Base-by-base conservation (phyloP, 148 eudicot species). In the Polygonum maritimum region DNA sequence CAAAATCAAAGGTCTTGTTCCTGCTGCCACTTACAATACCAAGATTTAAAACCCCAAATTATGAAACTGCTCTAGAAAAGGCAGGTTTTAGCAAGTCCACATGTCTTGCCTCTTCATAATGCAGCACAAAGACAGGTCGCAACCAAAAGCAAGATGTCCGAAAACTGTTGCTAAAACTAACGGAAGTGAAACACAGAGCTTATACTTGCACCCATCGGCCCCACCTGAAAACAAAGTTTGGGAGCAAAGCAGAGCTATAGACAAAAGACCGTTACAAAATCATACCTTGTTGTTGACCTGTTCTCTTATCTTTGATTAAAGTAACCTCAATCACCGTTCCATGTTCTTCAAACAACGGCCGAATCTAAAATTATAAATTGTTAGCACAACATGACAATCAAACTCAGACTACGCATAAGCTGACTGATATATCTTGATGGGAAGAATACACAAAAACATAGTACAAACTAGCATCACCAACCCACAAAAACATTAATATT, bases 231-330 rank as follows among this genome's bases (percentile, higher is more conserved):
- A 82, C 82, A 80, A 76, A 87, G 78, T 80, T 69, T 18, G 75
- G 74, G 26, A 81, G 71, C 35, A 65, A 77, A 85, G 74, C 7
- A 76, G 70, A 87, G 78, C 69, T 44, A 49, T 70, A 40, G 31
- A 13, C 73, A 81, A 82, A 51, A 48, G 71, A 78, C 48, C 15
- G 67, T 36, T 35, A 77, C 45, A 60, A 62, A 65, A 70, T 70
- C 90, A 82, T 94, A 94, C 98, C 98, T 92, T 92, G 97, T 47
- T 92, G 98, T 79, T 81, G 91, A 41, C 98, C 97, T 10, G 98
- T 89, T 81, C 89, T 88, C 85, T 88, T 92, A 76, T 94, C 98
- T 83, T 86, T 94, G 76, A 94, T 94, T 74, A 94, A 79, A 82
- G 94, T 96, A 84, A 94, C 96, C 85, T 94, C 98, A 74, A 94